Conservation (phyloP, 805 yeast genomes). For the Suhomyces sp. region DNA sequence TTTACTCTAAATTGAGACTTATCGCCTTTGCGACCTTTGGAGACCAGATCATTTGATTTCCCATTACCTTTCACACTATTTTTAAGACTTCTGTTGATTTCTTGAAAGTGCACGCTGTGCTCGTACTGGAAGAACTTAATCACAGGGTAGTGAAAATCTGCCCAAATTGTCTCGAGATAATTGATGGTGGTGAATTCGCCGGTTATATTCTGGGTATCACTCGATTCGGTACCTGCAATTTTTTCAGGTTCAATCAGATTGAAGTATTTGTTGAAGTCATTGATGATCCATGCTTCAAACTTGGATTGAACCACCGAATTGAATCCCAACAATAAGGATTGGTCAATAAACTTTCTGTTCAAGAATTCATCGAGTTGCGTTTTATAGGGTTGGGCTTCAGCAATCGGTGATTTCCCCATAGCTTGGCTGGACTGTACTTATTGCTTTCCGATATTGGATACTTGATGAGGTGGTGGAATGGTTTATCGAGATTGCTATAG, state of each 20-base stretch:
- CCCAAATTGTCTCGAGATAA: slow-evolving; percentile 51
- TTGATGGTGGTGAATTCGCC: slow-evolving; percentile 36
- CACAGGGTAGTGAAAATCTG: slow-evolving; percentile 60
- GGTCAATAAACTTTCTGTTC: slow-evolving; percentile 27
- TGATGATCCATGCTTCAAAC: slow-evolving; percentile 38
- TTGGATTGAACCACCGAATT: slow-evolving; percentile 48
- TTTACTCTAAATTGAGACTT: slow-evolving; percentile 17
- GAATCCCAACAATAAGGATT: slow-evolving; percentile 47
- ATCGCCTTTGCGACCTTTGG: neutral
- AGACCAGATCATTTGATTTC: neutral
- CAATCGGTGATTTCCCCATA: neutral
- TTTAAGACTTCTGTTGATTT: slow-evolving; percentile 13
- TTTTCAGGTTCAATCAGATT: slow-evolving; percentile 1
- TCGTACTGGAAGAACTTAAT: slow-evolving; percentile 52
- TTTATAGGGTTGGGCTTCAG: slow-evolving; percentile 12
- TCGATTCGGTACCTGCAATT: slow-evolving; percentile 18
- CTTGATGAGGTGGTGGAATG: neutral
- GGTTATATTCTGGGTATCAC: neutral
- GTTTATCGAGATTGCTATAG: neutral
- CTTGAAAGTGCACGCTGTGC: slow-evolving; percentile 25
- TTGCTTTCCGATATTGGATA: neutral
- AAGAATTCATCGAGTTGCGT: slow-evolving; percentile 26
- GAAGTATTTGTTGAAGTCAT: slow-evolving; percentile 34
- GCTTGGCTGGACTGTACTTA: neutral
- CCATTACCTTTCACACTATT: neutral